A percentile compares a stretch with the other conserved stretches of the same genome.
Conservation (phyloP, 1,139 yeast species). For the Kodamaea suecica region DNA sequence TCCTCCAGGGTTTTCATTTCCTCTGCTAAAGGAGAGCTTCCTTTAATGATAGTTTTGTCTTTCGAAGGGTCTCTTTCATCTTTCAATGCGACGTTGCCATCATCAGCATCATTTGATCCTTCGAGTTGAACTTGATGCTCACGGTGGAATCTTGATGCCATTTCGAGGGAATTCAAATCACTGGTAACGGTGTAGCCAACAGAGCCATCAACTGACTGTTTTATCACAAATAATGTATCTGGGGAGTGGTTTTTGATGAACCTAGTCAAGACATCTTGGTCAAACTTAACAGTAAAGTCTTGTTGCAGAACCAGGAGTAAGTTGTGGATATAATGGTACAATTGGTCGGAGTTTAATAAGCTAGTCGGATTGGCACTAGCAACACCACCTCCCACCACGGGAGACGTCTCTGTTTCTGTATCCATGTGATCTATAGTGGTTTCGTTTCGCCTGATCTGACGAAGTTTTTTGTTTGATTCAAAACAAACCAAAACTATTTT, state of each 20-base stretch:
- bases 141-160: no score
- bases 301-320: slow-evolving; percentile 9
- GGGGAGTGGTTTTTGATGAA: slow-evolving; percentile 21
- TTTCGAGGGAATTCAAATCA: slow-evolving; percentile 9
- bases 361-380: background rate
- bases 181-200: slow-evolving; percentile 16
- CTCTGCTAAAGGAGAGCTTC: no score
- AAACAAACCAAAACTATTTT: background rate
- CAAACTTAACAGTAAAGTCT: slow-evolving; percentile 8
- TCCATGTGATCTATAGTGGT: background rate
- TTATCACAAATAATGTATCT: slow-evolving; percentile 21
- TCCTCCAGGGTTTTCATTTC: no score
- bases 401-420: background rate
- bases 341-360: slow-evolving; percentile 6
- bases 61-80: no score
- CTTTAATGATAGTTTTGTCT: no score
- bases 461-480: background rate
- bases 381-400: background rate
- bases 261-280: slow-evolving; percentile 6
- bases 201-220: slow-evolving; percentile 14
- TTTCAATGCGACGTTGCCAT: no score
- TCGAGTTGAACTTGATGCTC: no score
- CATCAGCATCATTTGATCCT: no score
- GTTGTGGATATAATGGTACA: slow-evolving; percentile 13
- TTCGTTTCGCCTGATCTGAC: no score